Base-by-base conservation (phyloP, 805 yeast genomes). In the Maudiozyma serrabonitensis region DNA sequence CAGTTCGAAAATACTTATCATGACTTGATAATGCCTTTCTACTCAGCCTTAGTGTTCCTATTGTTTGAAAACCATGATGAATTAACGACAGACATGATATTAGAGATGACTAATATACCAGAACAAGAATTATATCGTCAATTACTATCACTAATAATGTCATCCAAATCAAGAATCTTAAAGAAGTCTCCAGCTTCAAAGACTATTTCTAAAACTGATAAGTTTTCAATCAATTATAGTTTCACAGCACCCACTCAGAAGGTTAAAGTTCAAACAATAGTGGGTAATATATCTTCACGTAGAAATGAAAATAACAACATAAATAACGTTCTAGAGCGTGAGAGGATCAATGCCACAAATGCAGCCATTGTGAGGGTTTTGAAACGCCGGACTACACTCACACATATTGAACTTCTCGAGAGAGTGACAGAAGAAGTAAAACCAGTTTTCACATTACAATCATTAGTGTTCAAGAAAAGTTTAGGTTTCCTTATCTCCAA, bases 311-410 rank as follows among this genome's bases (percentile, higher is more conserved):
- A 43, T 6, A 74, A 74, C 47, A 82, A 86, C 0, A 15, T n/a
- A 35, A 68, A 81, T 62, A 74, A 74, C n/a, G 68, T 72, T 37
- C 71, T 87, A 31, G 74, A 75, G 39, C 82, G 78, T 55, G 80
- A 87, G 4, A 73, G 95, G 50, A 74, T 79, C 51, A 73, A 75
- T 49, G 86, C 82, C 58, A 71, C 84, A 2, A 93, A 87, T 61
- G 95, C 96, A 1, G 93, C 95, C 0, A 76, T 89, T 49, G 95
- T 89, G 5, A 74, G 96, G 46, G 79, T 83, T n/a, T 82, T 89
- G 91, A 89, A 89, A 67, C 75, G 87, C 1, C 70, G 89, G 34
- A 82, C 80, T 56, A 66, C 73, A 0, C 56, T 83, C 48, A 70
- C 64, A 25, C 91, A 85, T 61, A 80, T 79, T 55, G 82, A 82